Evolutionary conservation across 192 early-diverging fungal species (phyloP).

Genomic region (Paraglomus brasilianum): DNA sequence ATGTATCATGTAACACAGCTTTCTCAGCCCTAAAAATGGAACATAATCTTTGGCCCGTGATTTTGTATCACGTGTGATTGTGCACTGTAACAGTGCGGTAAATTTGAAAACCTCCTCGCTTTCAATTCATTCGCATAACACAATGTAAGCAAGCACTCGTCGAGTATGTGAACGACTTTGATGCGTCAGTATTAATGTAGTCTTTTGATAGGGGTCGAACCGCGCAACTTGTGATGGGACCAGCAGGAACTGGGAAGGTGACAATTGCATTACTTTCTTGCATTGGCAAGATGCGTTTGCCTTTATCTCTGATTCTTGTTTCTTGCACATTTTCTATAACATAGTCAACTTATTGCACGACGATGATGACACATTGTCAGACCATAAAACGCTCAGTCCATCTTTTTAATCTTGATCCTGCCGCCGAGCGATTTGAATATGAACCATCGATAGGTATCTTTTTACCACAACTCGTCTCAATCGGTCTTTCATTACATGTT

Average conservation of each 20-base stretch:
- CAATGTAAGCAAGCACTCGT: background rate
- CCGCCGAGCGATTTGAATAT: conserved; percentile 95
- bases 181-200: background rate
- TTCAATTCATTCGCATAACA: too few species aligned
- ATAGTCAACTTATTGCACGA: conserved; percentile 92
- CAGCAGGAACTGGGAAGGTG: conserved; percentile 89
- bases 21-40: too few species aligned
- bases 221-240: conserved; percentile 96
- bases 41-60: too few species aligned
- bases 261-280: background rate
- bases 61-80: too few species aligned
- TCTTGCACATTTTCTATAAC: background rate
- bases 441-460: conserved; percentile 73
- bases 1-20: too few species aligned
- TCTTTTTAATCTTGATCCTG: conserved; percentile 96
- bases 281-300: background rate
- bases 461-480: background rate
- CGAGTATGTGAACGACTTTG: background rate
- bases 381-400: conserved; percentile 80
- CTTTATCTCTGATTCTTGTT: background rate
- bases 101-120: too few species aligned
- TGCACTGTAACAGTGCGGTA: too few species aligned
- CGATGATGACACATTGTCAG: conserved; percentile 93
- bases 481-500: background rate
- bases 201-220: conserved; percentile 59